Base-by-base conservation (phyloP, 2,329 filamentous ascomycete species). In the Aspergillus candidus region DNA sequence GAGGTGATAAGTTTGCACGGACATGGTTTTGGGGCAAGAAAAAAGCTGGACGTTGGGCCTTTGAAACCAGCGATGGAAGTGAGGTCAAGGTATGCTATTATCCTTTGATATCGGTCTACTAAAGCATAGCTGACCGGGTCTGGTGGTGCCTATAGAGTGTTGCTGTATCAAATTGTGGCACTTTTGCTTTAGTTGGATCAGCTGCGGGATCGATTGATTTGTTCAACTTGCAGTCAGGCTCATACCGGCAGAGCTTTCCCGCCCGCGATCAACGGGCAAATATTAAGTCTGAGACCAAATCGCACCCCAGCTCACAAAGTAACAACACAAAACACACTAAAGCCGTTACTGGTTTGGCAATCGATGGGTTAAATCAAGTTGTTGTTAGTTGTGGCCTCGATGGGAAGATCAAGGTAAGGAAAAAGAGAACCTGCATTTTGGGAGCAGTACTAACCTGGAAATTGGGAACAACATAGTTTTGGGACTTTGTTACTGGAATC, bases 21-120 rank as follows among this genome's bases (percentile, higher is more conserved):
- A 97, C 93, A 1, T 98, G 93, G 93, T 96, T 96, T 69, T 97
- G 93, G 90, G 93, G 91, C 5, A 83, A 88, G 44, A 96, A 94
- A 68, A 83, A 85, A 57, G 90, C 93, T 38, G 93, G 93, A 10
- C 78, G 93, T 51, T 98, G 93, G 93, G 84, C 86, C 0, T 88
- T 98, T 55, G 82, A 86, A 52, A 96, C 90, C 1, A 79, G 84
- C 33, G 93, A 98, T 67, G 79, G 80, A 13, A 78, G 81, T n/a
- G 79, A 88, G 57, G 91, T 95, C 31, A 78, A 72, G 47, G 69
- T 72, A 59, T 44, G 64, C 48, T 29, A 18, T 5, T 8, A 14
- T 18, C 22, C 22, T 27, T 27, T 27, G 4, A 27, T 6, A 27
- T 27, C 22, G 8, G 22, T 18, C 35, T 35, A 32, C 40, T n/a